Evolutionary conservation across 805 yeast species (phyloP).

Genomic region (Candida orba): DNA sequence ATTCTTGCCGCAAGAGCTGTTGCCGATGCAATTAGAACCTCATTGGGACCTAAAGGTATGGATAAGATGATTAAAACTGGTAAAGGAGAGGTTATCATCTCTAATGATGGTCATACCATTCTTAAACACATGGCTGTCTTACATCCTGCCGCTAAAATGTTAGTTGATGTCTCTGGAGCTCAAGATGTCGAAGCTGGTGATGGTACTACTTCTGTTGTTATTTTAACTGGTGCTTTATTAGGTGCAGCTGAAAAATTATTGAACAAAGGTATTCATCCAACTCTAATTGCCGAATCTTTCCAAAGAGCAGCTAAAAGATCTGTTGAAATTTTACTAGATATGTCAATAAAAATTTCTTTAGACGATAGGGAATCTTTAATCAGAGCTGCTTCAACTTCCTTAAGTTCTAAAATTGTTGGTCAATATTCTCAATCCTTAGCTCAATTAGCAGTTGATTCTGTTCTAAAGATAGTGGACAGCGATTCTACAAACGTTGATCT

Average conservation of each 20-base stretch:
- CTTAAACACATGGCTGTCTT: conserved; percentile 95
- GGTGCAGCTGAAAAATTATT: conserved; percentile 93
- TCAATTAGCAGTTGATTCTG: conserved; percentile 92
- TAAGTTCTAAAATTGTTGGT: conserved; percentile 91
- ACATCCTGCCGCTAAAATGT: conserved; percentile 98
- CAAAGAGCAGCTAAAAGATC: conserved; percentile 81
- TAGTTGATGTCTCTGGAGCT: conserved; percentile 95
- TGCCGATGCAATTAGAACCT: conserved; percentile 90
- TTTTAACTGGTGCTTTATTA: conserved; percentile 85
- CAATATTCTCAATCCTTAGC: conserved; percentile 83
- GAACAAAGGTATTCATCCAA: conserved; percentile 91
- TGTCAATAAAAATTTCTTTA: conserved; percentile 78
- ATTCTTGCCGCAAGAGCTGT: conserved; percentile 99
- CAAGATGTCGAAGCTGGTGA: conserved; percentile 99
- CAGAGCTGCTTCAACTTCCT: conserved; percentile 90
- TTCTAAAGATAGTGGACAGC: conserved; percentile 64
- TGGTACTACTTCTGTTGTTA: conserved; percentile 97
- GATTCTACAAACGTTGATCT: conserved; percentile 69
- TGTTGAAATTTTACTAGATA: conserved; percentile 72
- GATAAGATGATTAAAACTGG: conserved; percentile 97
- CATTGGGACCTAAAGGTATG: conserved; percentile 98
- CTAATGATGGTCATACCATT: conserved; percentile 98
- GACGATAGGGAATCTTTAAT: conserved; percentile 75
- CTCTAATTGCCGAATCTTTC: conserved; percentile 91
- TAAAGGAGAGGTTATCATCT: conserved; percentile 86